Percentiles rank a stretch among this genome's conserved stretches.
Evolutionary conservation across 2,329 filamentous ascomycete species (phyloP).

Genomic region (Microsporum canis): DNA sequence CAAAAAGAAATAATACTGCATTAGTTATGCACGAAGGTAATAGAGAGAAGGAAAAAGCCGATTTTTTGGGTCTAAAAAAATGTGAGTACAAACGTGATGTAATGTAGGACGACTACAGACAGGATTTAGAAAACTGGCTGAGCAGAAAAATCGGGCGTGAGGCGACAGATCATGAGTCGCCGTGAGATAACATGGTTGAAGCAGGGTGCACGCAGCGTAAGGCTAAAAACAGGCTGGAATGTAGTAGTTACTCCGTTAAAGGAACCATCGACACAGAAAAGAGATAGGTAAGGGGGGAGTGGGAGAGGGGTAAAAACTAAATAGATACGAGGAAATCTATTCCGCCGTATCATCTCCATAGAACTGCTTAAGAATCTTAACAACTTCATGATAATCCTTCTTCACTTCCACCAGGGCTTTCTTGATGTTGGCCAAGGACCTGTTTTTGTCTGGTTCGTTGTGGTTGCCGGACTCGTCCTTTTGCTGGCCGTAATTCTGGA

Average conservation of each 20-base stretch:
- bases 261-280: neutral
- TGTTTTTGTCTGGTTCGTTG: slow-evolving; percentile 53
- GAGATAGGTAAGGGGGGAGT: too few species aligned
- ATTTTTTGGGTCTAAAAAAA: slow-evolving; percentile 3
- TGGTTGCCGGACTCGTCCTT: slow-evolving; percentile 65
- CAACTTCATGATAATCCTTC: slow-evolving; percentile 62
- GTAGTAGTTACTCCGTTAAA: neutral
- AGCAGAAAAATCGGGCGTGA: neutral
- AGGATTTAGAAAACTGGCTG: neutral
- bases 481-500: slow-evolving; percentile 78
- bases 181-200: neutral
- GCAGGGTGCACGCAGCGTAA: neutral
- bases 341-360: slow-evolving; percentile 41
- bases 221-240: slow-evolving; percentile 1
- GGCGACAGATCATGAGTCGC: neutral
- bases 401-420: slow-evolving; percentile 62
- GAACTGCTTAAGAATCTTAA: slow-evolving; percentile 58
- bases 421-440: slow-evolving; percentile 58
- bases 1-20: neutral
- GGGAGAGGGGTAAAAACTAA: neutral
- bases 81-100: neutral
- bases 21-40: neutral
- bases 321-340: neutral
- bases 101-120: neutral
- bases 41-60: neutral